Base-by-base conservation (phyloP, 2,329 filamentous ascomycete species). In the Huntiella moniliformis region DNA sequence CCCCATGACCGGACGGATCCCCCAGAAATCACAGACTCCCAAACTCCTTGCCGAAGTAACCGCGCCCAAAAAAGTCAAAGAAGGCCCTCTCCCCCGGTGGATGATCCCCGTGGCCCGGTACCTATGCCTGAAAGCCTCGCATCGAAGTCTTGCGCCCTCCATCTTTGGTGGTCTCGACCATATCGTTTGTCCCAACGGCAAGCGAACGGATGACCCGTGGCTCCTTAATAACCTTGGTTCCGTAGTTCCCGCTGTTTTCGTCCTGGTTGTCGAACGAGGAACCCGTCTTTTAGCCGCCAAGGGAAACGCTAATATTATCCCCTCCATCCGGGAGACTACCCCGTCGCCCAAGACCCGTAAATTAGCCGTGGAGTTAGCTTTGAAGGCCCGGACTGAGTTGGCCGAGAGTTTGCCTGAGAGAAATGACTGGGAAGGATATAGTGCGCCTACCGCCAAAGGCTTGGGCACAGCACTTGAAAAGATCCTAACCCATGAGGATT, bases 161-260 rank as follows among this genome's bases (percentile, higher is more conserved):
- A 71, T 92, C 0, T 73, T 83, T 42, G 79, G 82, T 0, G 85
- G 82, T 1, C 68, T 86, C 44, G 79, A 80, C 65, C 61, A 64
- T 13, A 68, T 74, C 42, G 54, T 67, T 8, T 57, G 59, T 1
- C 65, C 66, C 0, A 58, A 59, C 10, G 67, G 67, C n/a, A 57
- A 55, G 18, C 60, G 58, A 34, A 64, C 64, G 44, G 57, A 66
- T 47, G 65, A 75, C 51, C 60, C 64, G 46, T 70, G 68, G 70
- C 57, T 68, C 5, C 56, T 64, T 40, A 57, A 60, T 36, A 64
- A 76, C 47, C 51, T 71, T 1, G 64, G 71, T 1, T 65, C 70
- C 0, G 58, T 83, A 12, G 62, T 81, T 2, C 73, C 71, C 0
- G 73, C 72, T 0, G 56, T 82, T 0, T 74, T 79, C 2, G 62